Evolutionary conservation across 495 filamentous ascomycete genomes (phyloP).

Genomic region (Pyronema domesticum): DNA sequence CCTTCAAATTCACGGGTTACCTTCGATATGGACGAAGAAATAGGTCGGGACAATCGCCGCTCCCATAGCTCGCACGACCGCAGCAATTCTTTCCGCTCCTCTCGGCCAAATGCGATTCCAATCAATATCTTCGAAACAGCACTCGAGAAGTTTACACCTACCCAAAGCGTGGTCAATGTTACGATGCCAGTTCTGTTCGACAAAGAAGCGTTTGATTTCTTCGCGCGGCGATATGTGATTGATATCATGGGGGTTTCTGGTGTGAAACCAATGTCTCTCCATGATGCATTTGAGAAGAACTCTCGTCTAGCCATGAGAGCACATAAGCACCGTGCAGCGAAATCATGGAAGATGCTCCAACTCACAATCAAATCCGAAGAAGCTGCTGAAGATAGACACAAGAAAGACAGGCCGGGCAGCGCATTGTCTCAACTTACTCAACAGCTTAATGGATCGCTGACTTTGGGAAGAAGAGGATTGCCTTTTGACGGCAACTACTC

Average conservation of each 20-base stretch:
- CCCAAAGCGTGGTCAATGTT: constrained; percentile 16
- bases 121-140: constrained; percentile 13
- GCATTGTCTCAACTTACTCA: not conserved
- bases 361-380: constrained; percentile 13
- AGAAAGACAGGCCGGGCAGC: not conserved
- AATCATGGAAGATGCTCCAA: constrained; percentile 19
- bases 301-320: constrained; percentile 15
- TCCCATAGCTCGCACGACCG: constrained; percentile 5
- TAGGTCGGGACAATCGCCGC: constrained; percentile 13
- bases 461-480: constrained; percentile 2
- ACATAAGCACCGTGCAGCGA: constrained; percentile 18
- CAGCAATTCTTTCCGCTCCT: constrained; percentile 16
- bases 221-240: constrained; percentile 13
- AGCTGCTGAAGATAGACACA: constrained; percentile 2
- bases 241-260: constrained; percentile 10
- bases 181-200: constrained; percentile 17
- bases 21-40: constrained; percentile 21
- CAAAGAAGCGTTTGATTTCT: constrained; percentile 14
- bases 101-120: constrained; percentile 7
- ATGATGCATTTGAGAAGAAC: constrained; percentile 16
- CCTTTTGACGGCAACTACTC: constrained; percentile 2
- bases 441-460: not conserved
- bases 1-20: not conserved
- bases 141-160: constrained; percentile 12
- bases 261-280: constrained; percentile 9